Evolutionary conservation across 306 rosid species (phyloP), one percentile per base, ranked within the genome.

Genomic region (Citrullus colocynthis): DNA sequence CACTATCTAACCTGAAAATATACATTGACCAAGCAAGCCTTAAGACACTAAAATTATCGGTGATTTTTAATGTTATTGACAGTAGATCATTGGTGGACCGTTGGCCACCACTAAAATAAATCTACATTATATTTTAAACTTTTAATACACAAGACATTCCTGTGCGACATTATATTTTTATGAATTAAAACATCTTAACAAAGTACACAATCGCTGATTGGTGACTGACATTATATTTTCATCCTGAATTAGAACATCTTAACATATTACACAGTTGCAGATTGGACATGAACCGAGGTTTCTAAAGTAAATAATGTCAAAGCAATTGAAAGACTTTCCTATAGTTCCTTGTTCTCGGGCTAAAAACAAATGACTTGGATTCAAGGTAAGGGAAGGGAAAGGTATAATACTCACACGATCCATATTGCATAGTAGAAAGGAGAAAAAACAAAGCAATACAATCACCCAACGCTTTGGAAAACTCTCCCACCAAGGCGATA

Each of bases 381-480:
- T 13, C 74, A 69, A 81, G 79, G 65, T 28, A 30, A 61, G 12
- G 76, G 71, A 51, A 60, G 30, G 80, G 71, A 82, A 60, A 72
- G 76, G 11, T 12, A 60, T 63, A 73, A 16, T 73, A 87, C 98
- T 89, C 93, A 94, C 98, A 15, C 98, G 97, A 79, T 94, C 98
- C 98, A 94, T 91, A 88, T 94, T 94, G 89, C 98, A 94, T 73
- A 94, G 83, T 11, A 91, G 86, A 82, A 94, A 91, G 49, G 98
- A 87, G n/a, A 88, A 3, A 85, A 90, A 94, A 84, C 98, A 94
- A 69, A 94, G 91, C 84, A 94, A 81, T 63, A 94, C 98, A 82
- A 94, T 89, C 86, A 85, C 90, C 96, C 94, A 94, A 55, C 98
- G 98, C 86, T 90, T 94, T 56, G 98, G 98, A 87, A 94, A 81